Evolutionary conservation across 106 monocot species (phyloP).

Genomic region (Dendrobium catenatum): DNA sequence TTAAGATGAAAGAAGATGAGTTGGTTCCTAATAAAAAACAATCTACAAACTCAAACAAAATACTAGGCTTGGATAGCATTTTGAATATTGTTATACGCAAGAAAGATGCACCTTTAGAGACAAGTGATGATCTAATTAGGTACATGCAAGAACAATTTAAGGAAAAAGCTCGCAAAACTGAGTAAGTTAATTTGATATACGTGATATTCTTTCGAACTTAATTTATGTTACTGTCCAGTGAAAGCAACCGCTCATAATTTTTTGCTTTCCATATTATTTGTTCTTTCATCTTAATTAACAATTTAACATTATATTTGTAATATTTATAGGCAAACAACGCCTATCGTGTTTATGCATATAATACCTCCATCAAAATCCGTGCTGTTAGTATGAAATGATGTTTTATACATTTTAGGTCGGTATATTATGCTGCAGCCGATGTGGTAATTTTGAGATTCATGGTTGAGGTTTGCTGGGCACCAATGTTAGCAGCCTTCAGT

Average conservation of each 20-base stretch:
- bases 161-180: slow-evolving; percentile 94
- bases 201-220: background rate
- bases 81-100: slow-evolving; percentile 90
- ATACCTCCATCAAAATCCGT: background rate
- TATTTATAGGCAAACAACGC: background rate
- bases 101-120: slow-evolving; percentile 58
- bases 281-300: slow-evolving; percentile 5
- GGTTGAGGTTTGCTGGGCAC: slow-evolving; percentile 97
- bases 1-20: slow-evolving; percentile 94
- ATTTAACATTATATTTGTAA: background rate
- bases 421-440: slow-evolving; percentile 88
- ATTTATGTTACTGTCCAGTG: background rate
- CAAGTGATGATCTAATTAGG: slow-evolving; percentile 76
- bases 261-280: background rate
- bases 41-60: slow-evolving; percentile 56
- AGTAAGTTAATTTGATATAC: slow-evolving; percentile 42
- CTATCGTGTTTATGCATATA: background rate
- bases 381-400: slow-evolving; percentile 1
- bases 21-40: slow-evolving; percentile 54
- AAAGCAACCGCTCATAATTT: background rate
- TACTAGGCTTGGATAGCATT: slow-evolving; percentile 78
- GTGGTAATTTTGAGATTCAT: slow-evolving; percentile 84
- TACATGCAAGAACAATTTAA: slow-evolving; percentile 95
- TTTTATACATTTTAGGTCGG: slow-evolving; percentile 52
- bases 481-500: slow-evolving; percentile 93